A percentile compares a stretch with the other conserved stretches of the same genome.
Evolutionary conservation across 2,329 filamentous ascomycete genomes (phyloP).

Genomic region (Cercospora brassicicola): DNA sequence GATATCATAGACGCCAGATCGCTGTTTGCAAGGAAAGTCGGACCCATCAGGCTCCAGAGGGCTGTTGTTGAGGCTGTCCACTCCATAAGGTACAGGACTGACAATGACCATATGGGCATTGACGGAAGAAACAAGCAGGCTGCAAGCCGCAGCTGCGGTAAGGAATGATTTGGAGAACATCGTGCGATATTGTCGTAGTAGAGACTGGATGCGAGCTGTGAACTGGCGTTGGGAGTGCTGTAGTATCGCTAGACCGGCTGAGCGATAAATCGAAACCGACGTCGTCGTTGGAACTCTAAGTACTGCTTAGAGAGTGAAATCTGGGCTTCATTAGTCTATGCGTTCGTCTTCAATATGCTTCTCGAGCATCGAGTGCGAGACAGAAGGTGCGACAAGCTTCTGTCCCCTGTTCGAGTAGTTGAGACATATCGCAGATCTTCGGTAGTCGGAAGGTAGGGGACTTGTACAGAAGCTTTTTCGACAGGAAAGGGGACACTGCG

Average conservation of each 20-base stretch:
- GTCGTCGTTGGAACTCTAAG: neutral
- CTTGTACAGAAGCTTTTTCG: neutral
- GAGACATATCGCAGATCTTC: constrained; percentile 7
- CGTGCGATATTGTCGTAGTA: constrained; percentile 16
- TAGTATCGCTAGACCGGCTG: constrained; percentile 30
- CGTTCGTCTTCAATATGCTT: neutral
- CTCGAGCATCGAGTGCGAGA: constrained; percentile 3
- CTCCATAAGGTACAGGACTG: too few species aligned
- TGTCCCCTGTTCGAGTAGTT: neutral
- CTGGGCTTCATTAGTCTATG: neutral
- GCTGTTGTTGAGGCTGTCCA: too few species aligned
- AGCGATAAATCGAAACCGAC: constrained; percentile 14
- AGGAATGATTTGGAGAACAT: constrained; percentile 27
- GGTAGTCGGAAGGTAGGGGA: constrained; percentile 1
- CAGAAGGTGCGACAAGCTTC: neutral
- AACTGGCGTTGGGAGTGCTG: constrained; percentile 20
- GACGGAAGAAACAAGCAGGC: constrained; percentile 26
- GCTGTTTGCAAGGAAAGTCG: constrained; percentile 81
- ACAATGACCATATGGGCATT: constrained; percentile 73
- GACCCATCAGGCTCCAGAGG: constrained; percentile 44
- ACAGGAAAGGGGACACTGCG: neutral
- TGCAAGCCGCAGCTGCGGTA: constrained; percentile 21
- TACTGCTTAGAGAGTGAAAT: neutral
- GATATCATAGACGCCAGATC: constrained; percentile 49
- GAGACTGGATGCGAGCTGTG: constrained; percentile 27